Conservation (phyloP, 805 yeast species). For the Peterozyma toletana region DNA sequence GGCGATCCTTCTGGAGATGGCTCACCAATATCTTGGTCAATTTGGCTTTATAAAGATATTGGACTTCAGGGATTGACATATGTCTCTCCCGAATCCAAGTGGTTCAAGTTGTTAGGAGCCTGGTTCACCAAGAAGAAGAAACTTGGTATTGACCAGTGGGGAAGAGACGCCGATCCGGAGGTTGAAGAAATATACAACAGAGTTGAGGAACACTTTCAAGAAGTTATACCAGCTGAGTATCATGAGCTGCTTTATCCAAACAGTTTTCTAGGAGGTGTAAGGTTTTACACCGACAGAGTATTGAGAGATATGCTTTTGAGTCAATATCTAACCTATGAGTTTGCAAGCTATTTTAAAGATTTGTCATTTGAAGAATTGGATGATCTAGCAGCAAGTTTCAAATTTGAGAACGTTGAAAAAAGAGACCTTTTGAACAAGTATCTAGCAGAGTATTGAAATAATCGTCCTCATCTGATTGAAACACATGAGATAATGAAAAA, state of each 20-base stretch:
- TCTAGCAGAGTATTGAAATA: constrained; percentile 1
- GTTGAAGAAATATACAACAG: constrained; percentile 27
- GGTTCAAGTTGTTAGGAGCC: constrained; percentile 32
- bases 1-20: constrained; percentile 44
- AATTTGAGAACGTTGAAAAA: constrained; percentile 35
- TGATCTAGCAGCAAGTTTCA: constrained; percentile 41
- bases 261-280: constrained; percentile 23
- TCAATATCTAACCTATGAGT: constrained; percentile 36
- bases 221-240: constrained; percentile 31
- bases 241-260: constrained; percentile 34
- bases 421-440: constrained; percentile 32
- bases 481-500: too few species aligned
- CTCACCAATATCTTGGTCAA: constrained; percentile 40
- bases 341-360: constrained; percentile 34
- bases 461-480: too few species aligned
- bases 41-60: constrained; percentile 47
- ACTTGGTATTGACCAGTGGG: constrained; percentile 45
- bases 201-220: constrained; percentile 28
- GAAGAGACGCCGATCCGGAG: constrained; percentile 35
- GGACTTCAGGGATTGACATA: constrained; percentile 44
- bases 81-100: constrained; percentile 36
- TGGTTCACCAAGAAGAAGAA: constrained; percentile 34
- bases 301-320: constrained; percentile 35
- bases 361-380: constrained; percentile 38
- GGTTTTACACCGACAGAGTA: constrained; percentile 29